These are phyloP conservation scores for Clarkia xantiana DNA, from an alignment of 345 rosid species.

Conservation along the genomic window DNA sequence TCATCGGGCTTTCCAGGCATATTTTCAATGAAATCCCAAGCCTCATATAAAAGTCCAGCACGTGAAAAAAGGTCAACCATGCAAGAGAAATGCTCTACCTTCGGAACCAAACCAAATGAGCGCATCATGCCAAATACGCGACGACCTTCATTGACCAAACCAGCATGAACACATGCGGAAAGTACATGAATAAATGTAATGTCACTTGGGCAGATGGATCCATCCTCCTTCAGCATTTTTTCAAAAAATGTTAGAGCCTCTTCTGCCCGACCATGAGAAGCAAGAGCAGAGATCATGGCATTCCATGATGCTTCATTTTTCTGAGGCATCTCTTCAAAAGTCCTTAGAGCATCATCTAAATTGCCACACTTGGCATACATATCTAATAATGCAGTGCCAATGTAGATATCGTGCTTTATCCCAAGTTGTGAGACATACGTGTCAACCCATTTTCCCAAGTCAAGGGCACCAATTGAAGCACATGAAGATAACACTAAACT, in stretches of 20 bases:
- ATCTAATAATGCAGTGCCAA: conserved; percentile 68
- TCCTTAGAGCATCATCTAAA: conserved; percentile 47
- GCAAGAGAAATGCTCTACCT: conserved; percentile 79
- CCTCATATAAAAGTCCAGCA: conserved; percentile 55
- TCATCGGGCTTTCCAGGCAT: conserved; percentile 82
- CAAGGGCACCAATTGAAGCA: conserved; percentile 67
- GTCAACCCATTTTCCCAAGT: conserved; percentile 56
- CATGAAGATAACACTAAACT: conserved; percentile 56
- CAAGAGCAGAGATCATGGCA: conserved; percentile 72
- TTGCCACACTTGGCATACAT: conserved; percentile 87
- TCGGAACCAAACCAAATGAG: conserved; percentile 60
- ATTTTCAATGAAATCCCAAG: conserved; percentile 62
- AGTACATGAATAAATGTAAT: conserved; percentile 67
- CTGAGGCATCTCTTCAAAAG: conserved; percentile 49
- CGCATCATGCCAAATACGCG: conserved; percentile 48
- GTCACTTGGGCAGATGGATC: conserved; percentile 37
- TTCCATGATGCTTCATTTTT: conserved; percentile 89
- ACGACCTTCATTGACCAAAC: conserved; percentile 60
- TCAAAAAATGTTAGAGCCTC: conserved; percentile 56
- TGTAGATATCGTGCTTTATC: conserved; percentile 35
- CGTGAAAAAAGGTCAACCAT: conserved; percentile 79
- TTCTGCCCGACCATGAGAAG: conserved; percentile 54
- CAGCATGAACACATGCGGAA: conserved; percentile 86
- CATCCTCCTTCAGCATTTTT: conserved; percentile 29
- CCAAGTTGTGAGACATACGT: conserved; percentile 28